Conservation (phyloP, 176 grass and related monocot species). For the Rhynchospora breviuscula region DNA sequence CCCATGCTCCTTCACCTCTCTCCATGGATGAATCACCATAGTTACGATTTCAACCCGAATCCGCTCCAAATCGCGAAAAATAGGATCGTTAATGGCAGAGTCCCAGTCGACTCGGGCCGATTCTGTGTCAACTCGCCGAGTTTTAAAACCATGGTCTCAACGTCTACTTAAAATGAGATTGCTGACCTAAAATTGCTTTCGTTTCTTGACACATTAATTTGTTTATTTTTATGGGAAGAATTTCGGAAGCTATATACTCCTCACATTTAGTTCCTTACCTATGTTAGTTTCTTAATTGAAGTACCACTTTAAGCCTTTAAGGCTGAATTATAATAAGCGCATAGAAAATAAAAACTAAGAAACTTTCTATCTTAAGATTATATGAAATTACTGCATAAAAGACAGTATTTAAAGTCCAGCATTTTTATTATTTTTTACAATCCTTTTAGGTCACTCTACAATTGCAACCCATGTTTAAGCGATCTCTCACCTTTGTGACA, state of each 20-base stretch:
- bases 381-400: neutral
- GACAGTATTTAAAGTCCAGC: neutral
- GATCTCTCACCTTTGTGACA: constrained; percentile 19
- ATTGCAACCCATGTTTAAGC: constrained; percentile 51
- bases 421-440: neutral
- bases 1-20: too few species aligned
- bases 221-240: neutral
- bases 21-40: too few species aligned
- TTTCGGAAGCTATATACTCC: neutral
- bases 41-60: too few species aligned
- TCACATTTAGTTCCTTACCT: neutral
- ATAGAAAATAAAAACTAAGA: neutral
- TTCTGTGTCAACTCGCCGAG: too few species aligned
- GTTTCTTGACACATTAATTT: neutral
- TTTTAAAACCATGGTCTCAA: too few species aligned
- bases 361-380: neutral
- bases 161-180: neutral
- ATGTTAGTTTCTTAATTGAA: neutral
- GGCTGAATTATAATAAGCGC: neutral
- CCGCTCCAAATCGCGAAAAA: too few species aligned
- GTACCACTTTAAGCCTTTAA: neutral
- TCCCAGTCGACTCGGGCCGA: too few species aligned
- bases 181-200: neutral
- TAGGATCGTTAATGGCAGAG: too few species aligned
- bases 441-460: constrained; percentile 31